phyloP scores from a whole-genome alignment of 2,329 filamentous ascomycete genomes.

The Colletotrichum echinochloae region DNA sequence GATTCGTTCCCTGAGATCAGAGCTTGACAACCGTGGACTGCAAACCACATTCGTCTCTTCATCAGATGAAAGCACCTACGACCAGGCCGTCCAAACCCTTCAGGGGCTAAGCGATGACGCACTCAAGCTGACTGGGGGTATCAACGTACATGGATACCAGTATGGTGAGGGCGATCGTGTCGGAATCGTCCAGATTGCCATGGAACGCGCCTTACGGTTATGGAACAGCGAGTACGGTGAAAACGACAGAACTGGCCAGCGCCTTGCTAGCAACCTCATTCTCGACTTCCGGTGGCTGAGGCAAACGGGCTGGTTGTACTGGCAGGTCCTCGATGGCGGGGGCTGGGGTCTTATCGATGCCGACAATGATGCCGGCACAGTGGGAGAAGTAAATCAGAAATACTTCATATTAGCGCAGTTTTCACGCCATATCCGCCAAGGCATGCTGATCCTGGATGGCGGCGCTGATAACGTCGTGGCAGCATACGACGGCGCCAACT shows the following conservation, averaged over 20 bases:
- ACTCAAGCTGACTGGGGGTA: conserved; percentile 47
- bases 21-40: conserved; percentile 51
- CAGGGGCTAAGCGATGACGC: conserved; percentile 47
- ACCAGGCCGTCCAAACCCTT: conserved; percentile 52
- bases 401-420: conserved; percentile 58
- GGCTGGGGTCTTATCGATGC: conserved; percentile 57
- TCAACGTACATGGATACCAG: conserved; percentile 60
- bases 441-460: conserved; percentile 54
- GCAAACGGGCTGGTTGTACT: conserved; percentile 58
- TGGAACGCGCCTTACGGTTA: conserved; percentile 46
- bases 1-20: conserved; percentile 48
- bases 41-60: conserved; percentile 50
- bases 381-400: conserved; percentile 51
- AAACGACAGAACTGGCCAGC: conserved; percentile 51
- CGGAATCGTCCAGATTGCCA: conserved; percentile 47
- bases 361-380: conserved; percentile 50
- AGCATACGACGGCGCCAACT: conserved; percentile 51
- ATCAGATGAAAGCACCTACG: conserved; percentile 56
- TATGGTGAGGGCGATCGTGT: conserved; percentile 49
- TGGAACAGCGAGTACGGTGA: conserved; percentile 61
- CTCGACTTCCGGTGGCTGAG: conserved; percentile 55
- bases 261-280: conserved; percentile 52
- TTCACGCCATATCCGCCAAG: conserved; percentile 54
- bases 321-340: conserved; percentile 55
- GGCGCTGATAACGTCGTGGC: conserved; percentile 52